Conservation (phyloP, 75 land plant genomes). For the Picea sitchensis region DNA sequence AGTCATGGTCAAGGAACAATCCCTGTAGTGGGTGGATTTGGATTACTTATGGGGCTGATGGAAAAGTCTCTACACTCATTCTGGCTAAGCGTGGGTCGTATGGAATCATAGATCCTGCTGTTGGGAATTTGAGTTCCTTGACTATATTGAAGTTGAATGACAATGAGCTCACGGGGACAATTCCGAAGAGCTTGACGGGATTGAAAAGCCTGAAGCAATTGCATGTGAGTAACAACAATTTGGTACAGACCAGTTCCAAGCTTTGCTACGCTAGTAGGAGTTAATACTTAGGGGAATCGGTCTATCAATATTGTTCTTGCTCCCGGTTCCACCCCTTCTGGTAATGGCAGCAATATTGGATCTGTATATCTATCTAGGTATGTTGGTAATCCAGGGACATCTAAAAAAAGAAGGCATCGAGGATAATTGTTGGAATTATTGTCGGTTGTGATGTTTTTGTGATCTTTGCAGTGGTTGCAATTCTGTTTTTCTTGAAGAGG, state of each 20-base stretch:
- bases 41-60: conserved; percentile 48
- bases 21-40: conserved; percentile 68
- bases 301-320: conserved; percentile 21
- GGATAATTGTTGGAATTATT: conserved; percentile 32
- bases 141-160: conserved; percentile 36
- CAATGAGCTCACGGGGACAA: conserved; percentile 51
- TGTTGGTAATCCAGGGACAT: neutral
- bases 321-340: conserved; percentile 8
- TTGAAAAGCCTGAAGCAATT: conserved; percentile 28
- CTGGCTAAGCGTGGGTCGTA: conserved; percentile 35
- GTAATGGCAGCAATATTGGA: neutral
- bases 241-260: conserved; percentile 52
- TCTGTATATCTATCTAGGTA: conserved; percentile 1
- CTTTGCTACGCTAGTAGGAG: conserved; percentile 19
- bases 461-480: conserved; percentile 1
- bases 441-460: conserved; percentile 30
- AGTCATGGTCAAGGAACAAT: conserved; percentile 71
- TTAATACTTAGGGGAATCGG: conserved; percentile 42
- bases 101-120: conserved; percentile 66
- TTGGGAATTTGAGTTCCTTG: conserved; percentile 55
- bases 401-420: conserved; percentile 7
- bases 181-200: conserved; percentile 31
- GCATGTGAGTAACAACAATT: conserved; percentile 76
- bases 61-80: conserved; percentile 37
- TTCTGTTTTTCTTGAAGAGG: conserved; percentile 16